Percentiles rank a stretch among this genome's conserved stretches.
These are phyloP conservation scores for Puccinia hordei DNA, from an alignment of 1,284 basidiomycete genomes.

Conservation along the genomic window DNA sequence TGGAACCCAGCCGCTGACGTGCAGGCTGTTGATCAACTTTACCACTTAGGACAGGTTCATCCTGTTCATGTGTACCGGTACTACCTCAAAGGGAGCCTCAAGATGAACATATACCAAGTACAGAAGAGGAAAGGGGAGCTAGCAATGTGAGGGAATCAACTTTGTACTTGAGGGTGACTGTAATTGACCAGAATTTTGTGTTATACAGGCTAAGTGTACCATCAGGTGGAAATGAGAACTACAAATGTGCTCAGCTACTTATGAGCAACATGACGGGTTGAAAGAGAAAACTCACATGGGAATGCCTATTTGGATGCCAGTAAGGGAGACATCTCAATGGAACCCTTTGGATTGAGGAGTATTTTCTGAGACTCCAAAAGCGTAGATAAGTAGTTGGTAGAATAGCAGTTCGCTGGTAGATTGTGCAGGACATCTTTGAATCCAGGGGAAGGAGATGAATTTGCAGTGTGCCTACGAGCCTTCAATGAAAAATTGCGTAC, in stretches of 20 bases:
- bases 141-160: not conserved
- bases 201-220: constrained; percentile 12
- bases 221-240: constrained; percentile 4
- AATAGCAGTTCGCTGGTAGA: not conserved
- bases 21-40: constrained; percentile 13
- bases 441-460: not conserved
- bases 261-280: not conserved
- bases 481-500: not conserved
- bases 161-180: too few species aligned
- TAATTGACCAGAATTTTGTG: too few species aligned
- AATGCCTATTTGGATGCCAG: too few species aligned
- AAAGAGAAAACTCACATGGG: constrained; percentile 11
- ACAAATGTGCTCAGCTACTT: constrained; percentile 8
- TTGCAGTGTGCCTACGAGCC: not conserved
- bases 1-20: constrained; percentile 16
- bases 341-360: constrained; percentile 13
- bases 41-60: constrained; percentile 7
- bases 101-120: constrained; percentile 19
- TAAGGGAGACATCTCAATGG: not conserved
- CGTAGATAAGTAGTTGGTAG: not conserved
- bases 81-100: not conserved
- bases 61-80: not conserved
- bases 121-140: constrained; percentile 15
- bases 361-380: constrained; percentile 1
- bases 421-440: constrained; percentile 7